Evolutionary conservation across 805 yeast genomes (phyloP).

Genomic region (Kodamaea nitidulidarum): DNA sequence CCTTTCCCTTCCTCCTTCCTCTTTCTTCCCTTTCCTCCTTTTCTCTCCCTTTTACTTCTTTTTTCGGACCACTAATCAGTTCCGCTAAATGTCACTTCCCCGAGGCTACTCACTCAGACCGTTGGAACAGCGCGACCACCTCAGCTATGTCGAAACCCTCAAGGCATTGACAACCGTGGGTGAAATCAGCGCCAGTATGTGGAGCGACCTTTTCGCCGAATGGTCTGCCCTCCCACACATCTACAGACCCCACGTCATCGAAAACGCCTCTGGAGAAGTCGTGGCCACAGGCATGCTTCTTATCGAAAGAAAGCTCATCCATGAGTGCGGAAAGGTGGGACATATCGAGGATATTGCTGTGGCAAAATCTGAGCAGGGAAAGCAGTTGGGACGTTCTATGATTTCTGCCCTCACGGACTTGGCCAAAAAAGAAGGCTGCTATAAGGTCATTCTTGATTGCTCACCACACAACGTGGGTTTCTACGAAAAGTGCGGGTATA

Average conservation of each 20-base stretch:
- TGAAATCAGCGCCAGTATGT: conserved; percentile 48
- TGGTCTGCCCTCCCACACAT: conserved; percentile 54
- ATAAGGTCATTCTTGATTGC: conserved; percentile 88
- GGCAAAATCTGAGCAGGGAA: conserved; percentile 70
- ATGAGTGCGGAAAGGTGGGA: conserved; percentile 79
- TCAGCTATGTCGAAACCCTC: conserved; percentile 59
- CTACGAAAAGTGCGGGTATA: conserved; percentile 83
- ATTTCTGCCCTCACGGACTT: conserved; percentile 58
- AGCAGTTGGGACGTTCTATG: conserved; percentile 66
- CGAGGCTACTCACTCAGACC: conserved; percentile 66
- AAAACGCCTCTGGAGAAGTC: conserved; percentile 46
- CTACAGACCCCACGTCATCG: conserved; percentile 69
- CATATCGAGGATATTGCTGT: conserved; percentile 96
- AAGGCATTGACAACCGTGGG: conserved; percentile 82
- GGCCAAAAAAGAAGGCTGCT: conserved; percentile 64
- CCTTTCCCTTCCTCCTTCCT: too few relatives aligned
- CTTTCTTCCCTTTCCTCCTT: not conserved
- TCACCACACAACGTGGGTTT: conserved; percentile 76
- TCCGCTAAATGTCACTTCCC: conserved; percentile 37
- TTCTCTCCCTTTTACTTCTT: not conserved
- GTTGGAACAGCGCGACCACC: conserved; percentile 51
- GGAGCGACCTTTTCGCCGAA: conserved; percentile 46
- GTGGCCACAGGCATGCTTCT: conserved; percentile 84
- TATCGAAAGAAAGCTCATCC: conserved; percentile 80
- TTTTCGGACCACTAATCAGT: not conserved